Evolutionary conservation across 2,329 filamentous ascomycete genomes (phyloP).

Genomic region (Sclerotinia trifoliorum): DNA sequence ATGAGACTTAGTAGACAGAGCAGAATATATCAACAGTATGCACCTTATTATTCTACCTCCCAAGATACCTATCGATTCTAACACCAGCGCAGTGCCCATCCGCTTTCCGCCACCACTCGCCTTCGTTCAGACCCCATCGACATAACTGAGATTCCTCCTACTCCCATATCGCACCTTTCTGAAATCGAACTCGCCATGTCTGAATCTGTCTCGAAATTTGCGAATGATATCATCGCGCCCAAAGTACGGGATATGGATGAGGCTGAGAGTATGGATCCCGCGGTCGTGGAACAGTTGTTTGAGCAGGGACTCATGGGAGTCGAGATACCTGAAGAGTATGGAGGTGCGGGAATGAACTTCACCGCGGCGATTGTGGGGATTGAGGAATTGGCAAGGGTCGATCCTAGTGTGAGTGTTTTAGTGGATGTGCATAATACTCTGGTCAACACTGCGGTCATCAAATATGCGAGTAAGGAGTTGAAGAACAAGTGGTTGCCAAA

Average conservation of each 20-base stretch:
- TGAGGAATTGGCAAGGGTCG: slow-evolving; percentile 90
- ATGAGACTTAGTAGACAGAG: slow-evolving; percentile 42
- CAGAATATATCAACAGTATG: slow-evolving; percentile 46
- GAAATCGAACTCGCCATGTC: slow-evolving; percentile 88
- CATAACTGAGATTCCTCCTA: slow-evolving; percentile 77
- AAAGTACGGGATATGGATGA: slow-evolving; percentile 98
- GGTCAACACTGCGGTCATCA: slow-evolving; percentile 89
- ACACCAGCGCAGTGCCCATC: slow-evolving; percentile 44
- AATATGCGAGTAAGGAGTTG: slow-evolving; percentile 72
- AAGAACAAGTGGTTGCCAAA: slow-evolving; percentile 88
- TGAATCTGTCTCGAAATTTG: slow-evolving; percentile 87
- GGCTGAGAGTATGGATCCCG: slow-evolving; percentile 86
- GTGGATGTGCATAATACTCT: slow-evolving; percentile 98
- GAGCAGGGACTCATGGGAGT: slow-evolving; percentile 97
- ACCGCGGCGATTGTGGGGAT: slow-evolving; percentile 94
- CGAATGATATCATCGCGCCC: slow-evolving; percentile 81
- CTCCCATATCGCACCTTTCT: slow-evolving; percentile 88
- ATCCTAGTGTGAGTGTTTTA: slow-evolving; percentile 92
- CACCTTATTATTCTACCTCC: not conserved
- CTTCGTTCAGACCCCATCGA: slow-evolving; percentile 55
- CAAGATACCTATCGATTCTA: not conserved
- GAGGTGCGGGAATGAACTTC: slow-evolving; percentile 98
- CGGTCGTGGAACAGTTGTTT: slow-evolving; percentile 87
- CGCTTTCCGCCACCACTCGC: slow-evolving; percentile 59
- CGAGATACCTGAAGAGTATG: slow-evolving; percentile 96